These are phyloP conservation scores for Neurospora sp. DNA, from an alignment of 495 filamentous ascomycete genomes.

Conservation along the genomic window DNA sequence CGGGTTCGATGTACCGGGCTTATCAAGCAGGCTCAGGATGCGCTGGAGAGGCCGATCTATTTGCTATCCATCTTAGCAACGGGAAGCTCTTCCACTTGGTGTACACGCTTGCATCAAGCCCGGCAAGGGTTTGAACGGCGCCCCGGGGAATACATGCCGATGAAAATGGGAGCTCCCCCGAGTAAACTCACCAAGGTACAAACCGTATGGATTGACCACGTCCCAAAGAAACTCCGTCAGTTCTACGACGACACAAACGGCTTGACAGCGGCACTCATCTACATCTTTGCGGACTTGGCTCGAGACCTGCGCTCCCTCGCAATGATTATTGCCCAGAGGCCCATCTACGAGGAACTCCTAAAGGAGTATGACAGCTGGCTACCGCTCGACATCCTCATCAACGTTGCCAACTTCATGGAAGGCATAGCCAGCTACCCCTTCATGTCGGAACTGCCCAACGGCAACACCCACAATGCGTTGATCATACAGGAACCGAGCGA, in stretches of 20 bases:
- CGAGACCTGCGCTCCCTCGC: slow-evolving; percentile 5
- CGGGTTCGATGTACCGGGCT: not conserved
- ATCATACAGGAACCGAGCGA: not conserved
- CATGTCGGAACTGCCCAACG: slow-evolving; percentile 3
- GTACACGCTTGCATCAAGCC: not conserved
- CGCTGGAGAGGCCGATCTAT: slow-evolving; percentile 2
- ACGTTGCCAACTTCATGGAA: slow-evolving; percentile 11
- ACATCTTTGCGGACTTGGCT: slow-evolving; percentile 7
- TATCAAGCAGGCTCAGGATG: slow-evolving; percentile 6
- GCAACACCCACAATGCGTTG: not conserved
- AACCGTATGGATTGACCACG: slow-evolving; percentile 1
- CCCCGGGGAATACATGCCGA: not conserved
- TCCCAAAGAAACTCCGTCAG: not conserved
- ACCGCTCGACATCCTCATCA: slow-evolving; percentile 8
- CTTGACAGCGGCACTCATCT: not conserved
- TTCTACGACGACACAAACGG: not conserved
- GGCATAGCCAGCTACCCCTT: slow-evolving; percentile 10
- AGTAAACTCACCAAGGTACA: not conserved
- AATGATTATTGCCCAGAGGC: not conserved
- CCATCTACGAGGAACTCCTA: slow-evolving; percentile 8
- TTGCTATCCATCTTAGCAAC: slow-evolving; percentile 1
- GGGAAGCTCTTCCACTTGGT: not conserved
- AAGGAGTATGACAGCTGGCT: slow-evolving; percentile 5
- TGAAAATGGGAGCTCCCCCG: not conserved
- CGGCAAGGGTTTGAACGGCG: not conserved